Conservation (phyloP, 169 alveolate species). For the Cryptosporidium sp. region DNA sequence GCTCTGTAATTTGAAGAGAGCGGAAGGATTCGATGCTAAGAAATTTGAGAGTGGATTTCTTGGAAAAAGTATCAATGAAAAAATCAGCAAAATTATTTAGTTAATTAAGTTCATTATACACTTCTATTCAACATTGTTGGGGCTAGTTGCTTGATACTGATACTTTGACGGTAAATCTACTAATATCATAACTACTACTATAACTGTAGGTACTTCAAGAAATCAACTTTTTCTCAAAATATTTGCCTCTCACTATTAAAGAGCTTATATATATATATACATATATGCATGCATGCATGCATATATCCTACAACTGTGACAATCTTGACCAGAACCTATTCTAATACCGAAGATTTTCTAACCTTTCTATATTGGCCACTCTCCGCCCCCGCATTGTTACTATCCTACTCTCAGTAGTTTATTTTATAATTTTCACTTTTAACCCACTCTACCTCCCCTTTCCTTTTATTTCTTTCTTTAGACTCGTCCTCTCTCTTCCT, state of each 20-base stretch:
- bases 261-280: no score
- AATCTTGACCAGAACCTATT: no score
- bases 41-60: slow-evolving; percentile 76
- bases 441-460: not conserved
- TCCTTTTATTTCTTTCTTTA: not conserved
- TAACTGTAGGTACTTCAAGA: no score
- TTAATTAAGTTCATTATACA: not conserved
- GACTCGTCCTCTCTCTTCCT: not conserved
- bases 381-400: not conserved
- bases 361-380: not conserved
- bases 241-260: no score
- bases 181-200: no score
- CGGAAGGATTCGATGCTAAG: slow-evolving; percentile 77
- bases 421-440: not conserved
- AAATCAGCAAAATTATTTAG: slow-evolving; percentile 64
- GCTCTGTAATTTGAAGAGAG: slow-evolving; percentile 72
- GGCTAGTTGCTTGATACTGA: no score
- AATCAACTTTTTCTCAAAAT: no score
- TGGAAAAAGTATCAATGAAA: slow-evolving; percentile 55
- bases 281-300: no score
- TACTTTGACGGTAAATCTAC: no score
- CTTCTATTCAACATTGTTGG: no score
- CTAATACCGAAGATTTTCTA: not conserved
- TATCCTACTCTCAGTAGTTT: not conserved
- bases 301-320: no score